Conservation (phyloP, 1,284 basidiomycete species). For the Ceratobasidium sp. region DNA sequence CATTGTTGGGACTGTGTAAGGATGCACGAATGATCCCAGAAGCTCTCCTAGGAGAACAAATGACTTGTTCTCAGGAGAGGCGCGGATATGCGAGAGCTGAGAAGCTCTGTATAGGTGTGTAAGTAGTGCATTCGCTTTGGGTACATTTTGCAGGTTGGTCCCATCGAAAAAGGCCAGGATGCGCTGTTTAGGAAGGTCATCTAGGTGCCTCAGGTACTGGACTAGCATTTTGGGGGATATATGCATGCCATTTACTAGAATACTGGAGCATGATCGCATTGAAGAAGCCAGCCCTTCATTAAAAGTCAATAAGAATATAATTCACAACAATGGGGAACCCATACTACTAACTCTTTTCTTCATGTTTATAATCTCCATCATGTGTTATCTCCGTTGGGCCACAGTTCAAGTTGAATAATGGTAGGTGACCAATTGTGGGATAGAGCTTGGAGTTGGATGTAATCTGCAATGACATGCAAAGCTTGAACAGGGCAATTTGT, state of each 20-base stretch:
- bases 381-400: conserved; percentile 1
- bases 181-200: background rate
- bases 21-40: background rate
- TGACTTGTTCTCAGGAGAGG: background rate
- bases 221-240: conserved; percentile 13
- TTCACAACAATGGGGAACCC: background rate
- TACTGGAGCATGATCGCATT: conserved; percentile 5
- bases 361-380: conserved; percentile 29
- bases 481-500: background rate
- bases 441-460: background rate
- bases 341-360: conserved; percentile 18
- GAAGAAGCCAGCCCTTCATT: conserved; percentile 5
- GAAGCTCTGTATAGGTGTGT: background rate
- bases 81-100: background rate
- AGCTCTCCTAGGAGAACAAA: conserved; percentile 5
- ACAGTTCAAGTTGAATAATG: conserved; percentile 6
- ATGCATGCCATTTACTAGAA: conserved; percentile 5
- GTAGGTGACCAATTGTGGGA: background rate
- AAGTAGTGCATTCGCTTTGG: conserved; percentile 16
- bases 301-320: background rate
- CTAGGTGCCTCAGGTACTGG: background rate
- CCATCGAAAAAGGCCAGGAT: conserved; percentile 4
- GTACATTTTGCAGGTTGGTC: conserved; percentile 9
- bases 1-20: background rate
- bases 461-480: conserved; percentile 7